phyloP scores from a whole-genome alignment of 345 rosid species.

The Clausena lansium region DNA sequence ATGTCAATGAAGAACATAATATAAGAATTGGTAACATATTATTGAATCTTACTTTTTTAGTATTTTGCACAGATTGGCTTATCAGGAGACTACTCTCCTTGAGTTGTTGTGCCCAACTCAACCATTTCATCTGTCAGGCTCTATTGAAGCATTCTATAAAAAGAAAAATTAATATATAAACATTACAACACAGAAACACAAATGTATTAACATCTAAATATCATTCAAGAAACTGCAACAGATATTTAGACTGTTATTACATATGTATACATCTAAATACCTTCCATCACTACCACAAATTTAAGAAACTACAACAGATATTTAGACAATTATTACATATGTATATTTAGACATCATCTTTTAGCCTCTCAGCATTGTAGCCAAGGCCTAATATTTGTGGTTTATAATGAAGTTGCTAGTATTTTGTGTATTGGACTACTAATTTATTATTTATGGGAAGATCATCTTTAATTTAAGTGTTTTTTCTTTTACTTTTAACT shows the following conservation, averaged over 20 bases:
- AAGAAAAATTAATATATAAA: neutral
- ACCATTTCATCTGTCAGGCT: constrained; percentile 94
- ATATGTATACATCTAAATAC: neutral
- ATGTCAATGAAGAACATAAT: neutral
- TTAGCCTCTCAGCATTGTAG: no score
- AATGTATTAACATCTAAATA: neutral
- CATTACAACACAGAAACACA: neutral
- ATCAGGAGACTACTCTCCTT: constrained; percentile 84
- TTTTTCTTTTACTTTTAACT: no score
- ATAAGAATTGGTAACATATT: neutral
- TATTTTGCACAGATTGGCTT: constrained; percentile 67
- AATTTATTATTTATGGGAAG: no score
- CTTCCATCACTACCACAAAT: neutral
- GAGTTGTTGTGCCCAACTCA: constrained; percentile 78
- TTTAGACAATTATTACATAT: no score
- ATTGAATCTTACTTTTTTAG: constrained; percentile 60
- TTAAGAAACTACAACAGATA: no score
- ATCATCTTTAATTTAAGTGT: no score
- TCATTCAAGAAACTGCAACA: neutral
- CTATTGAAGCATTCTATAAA: constrained; percentile 71
- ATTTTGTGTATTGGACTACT: no score
- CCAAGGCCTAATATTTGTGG: no score
- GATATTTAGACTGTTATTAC: neutral
- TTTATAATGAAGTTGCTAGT: no score
- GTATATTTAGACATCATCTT: no score